Evolutionary conservation across 495 filamentous ascomycete genomes (phyloP), one percentile per base, ranked within the genome.

Genomic region (Penicillium coffeae): DNA sequence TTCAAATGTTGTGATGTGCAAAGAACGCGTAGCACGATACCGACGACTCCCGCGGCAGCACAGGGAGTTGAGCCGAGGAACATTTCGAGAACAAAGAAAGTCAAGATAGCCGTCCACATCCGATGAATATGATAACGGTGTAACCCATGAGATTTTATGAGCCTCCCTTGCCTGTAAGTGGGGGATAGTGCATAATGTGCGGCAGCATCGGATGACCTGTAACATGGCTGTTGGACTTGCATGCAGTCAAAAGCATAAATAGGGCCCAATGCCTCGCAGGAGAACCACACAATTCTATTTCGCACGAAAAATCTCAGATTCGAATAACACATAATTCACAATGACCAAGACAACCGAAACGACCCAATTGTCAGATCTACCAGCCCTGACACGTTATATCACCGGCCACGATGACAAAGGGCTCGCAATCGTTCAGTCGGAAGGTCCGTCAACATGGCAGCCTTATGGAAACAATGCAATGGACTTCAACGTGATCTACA

Each of bases 401-500:
- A 74, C 72, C 20, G 60, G 59, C 37, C 71, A 74, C 63, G 56
- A 71, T 51, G 47, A 56, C 19, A n/a, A 45, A 7, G 56, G 58
- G 2, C 50, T 64, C n/a, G 62, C 72, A 38, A 66, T 71, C 38
- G 43, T 68, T 27, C 56, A 68, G 18, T 59, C 59, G 0, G 42
- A 36, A 21, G 30, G 19, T 3, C 42, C 42, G 3, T 8, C 0
- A 12, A 40, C 65, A 32, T 55, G 49, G 3, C 42, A 55, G 7
- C 20, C 51, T 51, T 61, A 53, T 46, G 52, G 60, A 33, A 42
- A 56, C 30, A 41, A 37, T 33, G 8, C 32, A n/a, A 55, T 67
- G 58, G 59, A 55, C 34, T 66, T 72, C 50, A 51, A 55, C 42
- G 58, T 67, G 9, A 49, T 67, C 42, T 78, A 75, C 57, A 76